Evolutionary conservation across 2,329 filamentous ascomycete genomes (phyloP).

Genomic region (Colletotrichum lindemuthianum): DNA sequence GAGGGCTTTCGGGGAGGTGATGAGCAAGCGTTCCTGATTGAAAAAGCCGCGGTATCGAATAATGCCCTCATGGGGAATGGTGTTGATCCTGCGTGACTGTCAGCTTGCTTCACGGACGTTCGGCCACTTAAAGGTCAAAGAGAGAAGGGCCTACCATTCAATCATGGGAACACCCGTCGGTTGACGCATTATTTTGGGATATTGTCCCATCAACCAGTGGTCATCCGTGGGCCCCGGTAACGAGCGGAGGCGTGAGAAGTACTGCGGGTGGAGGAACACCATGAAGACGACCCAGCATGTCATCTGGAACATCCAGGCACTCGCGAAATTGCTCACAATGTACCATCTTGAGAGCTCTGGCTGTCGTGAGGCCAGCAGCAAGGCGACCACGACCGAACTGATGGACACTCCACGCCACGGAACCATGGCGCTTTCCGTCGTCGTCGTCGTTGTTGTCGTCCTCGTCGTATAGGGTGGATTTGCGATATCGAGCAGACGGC

Average conservation of each 20-base stretch:
- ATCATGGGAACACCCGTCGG: slow-evolving; percentile 56
- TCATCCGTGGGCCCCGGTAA: slow-evolving; percentile 56
- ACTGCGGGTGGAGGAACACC: slow-evolving; percentile 58
- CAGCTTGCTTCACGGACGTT: slow-evolving; percentile 18
- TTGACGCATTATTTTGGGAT: slow-evolving; percentile 48
- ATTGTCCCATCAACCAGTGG: slow-evolving; percentile 62
- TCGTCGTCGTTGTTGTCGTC: not conserved
- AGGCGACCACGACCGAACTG: slow-evolving; percentile 20
- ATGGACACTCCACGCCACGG: slow-evolving; percentile 31
- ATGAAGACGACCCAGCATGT: slow-evolving; percentile 51
- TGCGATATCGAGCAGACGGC: not conserved
- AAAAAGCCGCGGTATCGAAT: slow-evolving; percentile 72
- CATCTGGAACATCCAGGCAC: slow-evolving; percentile 49
- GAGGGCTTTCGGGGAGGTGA: slow-evolving; percentile 72
- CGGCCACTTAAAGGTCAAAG: not conserved
- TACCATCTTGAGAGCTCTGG: slow-evolving; percentile 42
- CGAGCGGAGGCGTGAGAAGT: slow-evolving; percentile 60
- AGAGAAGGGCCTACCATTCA: slow-evolving; percentile 55
- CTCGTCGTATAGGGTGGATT: not conserved
- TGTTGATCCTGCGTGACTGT: slow-evolving; percentile 59
- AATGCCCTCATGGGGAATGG: slow-evolving; percentile 73
- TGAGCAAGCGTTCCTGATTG: slow-evolving; percentile 71
- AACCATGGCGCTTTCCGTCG: slow-evolving; percentile 17
- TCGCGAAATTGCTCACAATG: slow-evolving; percentile 47
- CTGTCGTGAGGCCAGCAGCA: slow-evolving; percentile 28